Evolutionary conservation across 202 grass and related monocot genomes (phyloP).

Genomic region (Musa balbisiana): DNA sequence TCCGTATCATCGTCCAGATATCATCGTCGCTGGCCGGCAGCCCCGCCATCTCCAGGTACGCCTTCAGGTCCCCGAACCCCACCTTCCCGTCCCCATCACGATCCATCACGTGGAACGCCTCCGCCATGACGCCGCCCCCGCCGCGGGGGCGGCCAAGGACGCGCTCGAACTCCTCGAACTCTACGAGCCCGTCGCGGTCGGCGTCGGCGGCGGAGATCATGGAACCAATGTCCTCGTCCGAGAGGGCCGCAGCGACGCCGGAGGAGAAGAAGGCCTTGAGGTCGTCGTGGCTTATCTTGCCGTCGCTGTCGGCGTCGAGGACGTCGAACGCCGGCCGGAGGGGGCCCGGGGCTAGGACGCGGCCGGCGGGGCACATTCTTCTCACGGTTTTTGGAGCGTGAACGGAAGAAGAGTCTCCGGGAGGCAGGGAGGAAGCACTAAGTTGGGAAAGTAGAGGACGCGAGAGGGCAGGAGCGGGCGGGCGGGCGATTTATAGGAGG

Average conservation of each 20-base stretch:
- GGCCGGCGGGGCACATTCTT: conserved; percentile 55
- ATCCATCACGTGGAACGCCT: conserved; percentile 84
- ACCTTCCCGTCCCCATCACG: conserved; percentile 87
- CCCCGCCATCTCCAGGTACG: conserved; percentile 66
- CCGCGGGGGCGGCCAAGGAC: conserved; percentile 31
- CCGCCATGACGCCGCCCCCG: conserved; percentile 39
- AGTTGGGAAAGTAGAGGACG: too few species aligned
- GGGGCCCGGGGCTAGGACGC: conserved; percentile 13
- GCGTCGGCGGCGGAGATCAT: conserved; percentile 87
- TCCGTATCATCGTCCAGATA: conserved; percentile 53
- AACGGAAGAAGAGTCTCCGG: too few species aligned
- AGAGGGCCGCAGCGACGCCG: conserved; percentile 12
- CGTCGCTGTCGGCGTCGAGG: conserved; percentile 84
- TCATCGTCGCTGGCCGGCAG: conserved; percentile 64
- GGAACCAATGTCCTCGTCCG: conserved; percentile 68
- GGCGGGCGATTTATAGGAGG: too few species aligned
- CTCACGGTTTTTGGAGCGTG: too few species aligned
- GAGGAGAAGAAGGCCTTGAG: conserved; percentile 78
- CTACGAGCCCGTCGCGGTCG: conserved; percentile 76
- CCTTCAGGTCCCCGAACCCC: conserved; percentile 84
- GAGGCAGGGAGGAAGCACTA: too few species aligned
- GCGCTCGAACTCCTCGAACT: conserved; percentile 85
- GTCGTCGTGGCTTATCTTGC: conserved; percentile 83
- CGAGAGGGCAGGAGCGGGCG: too few species aligned
- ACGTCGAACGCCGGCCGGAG: conserved; percentile 78